phyloP scores from a whole-genome alignment of 208 protist genomes.

The Trypanosomatidae sp. region DNA sequence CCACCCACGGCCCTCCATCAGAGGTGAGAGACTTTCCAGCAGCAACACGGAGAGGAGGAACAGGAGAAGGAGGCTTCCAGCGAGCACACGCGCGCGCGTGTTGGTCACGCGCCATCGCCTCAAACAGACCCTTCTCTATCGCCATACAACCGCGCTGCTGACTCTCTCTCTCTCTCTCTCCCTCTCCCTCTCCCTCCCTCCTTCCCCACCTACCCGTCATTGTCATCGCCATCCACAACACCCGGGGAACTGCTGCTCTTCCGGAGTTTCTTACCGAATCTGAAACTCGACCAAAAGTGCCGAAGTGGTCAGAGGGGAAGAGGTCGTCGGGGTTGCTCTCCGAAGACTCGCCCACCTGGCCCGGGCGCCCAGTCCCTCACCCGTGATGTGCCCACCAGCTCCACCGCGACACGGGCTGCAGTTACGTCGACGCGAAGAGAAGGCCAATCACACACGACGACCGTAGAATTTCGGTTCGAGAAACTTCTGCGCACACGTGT shows the following conservation, averaged over 20 bases:
- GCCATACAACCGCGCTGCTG: background rate
- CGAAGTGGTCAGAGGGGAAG: conserved; percentile 61
- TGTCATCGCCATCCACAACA: background rate
- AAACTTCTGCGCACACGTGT: conserved; percentile 48
- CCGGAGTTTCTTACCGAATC: conserved; percentile 26
- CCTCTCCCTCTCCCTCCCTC: background rate
- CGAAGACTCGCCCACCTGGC: conserved; percentile 32
- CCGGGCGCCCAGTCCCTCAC: conserved; percentile 22
- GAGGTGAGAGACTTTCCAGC: too few species aligned
- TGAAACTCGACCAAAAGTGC: conserved; percentile 52
- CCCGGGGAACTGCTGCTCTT: background rate
- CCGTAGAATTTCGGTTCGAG: conserved; percentile 68
- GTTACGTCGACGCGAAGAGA: conserved; percentile 34
- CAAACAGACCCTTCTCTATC: background rate
- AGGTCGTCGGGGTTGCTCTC: conserved; percentile 52
- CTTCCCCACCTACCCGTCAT: background rate
- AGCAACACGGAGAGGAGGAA: too few species aligned
- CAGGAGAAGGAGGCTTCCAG: too few species aligned
- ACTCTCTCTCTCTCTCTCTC: background rate
- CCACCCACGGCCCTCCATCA: too few species aligned
- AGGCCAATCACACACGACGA: conserved; percentile 42
- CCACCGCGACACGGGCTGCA: conserved; percentile 41
- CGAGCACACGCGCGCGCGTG: background rate
- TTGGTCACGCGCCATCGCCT: background rate
- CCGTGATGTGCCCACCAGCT: conserved; percentile 23